Conservation (phyloP, 2,329 filamentous ascomycete genomes). For the Nemania sp. region DNA sequence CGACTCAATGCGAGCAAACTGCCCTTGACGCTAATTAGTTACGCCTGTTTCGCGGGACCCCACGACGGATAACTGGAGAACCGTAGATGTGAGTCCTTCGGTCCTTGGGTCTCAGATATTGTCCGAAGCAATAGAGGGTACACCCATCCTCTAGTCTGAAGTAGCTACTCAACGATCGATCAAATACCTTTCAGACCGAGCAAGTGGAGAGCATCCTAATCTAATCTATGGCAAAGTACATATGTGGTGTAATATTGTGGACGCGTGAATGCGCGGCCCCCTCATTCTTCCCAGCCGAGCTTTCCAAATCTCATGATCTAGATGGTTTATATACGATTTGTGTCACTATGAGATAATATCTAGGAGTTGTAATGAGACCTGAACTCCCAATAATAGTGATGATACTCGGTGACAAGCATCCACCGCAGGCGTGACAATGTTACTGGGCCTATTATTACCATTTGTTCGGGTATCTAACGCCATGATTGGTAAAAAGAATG, state of each 20-base stretch:
- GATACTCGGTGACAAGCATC: not conserved
- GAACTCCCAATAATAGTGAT: not conserved
- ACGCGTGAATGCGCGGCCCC: not conserved
- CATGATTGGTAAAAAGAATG: not conserved
- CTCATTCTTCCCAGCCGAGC: not conserved
- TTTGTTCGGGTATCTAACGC: not conserved
- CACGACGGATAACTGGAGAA: not conserved
- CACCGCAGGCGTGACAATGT: not conserved
- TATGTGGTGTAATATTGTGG: slow-evolving; percentile 9
- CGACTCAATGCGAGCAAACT: not conserved
- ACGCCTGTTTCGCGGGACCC: not conserved
- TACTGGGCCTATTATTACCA: not conserved
- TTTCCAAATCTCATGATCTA: not conserved
- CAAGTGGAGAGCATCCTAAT: not conserved
- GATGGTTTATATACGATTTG: not conserved
- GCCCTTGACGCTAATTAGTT: not conserved
- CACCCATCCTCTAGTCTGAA: not conserved
- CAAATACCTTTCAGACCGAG: not conserved
- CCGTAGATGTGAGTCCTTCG: not conserved
- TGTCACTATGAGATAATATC: not conserved
- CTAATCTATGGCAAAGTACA: slow-evolving; percentile 7
- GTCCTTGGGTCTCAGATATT: not conserved
- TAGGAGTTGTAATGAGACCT: not conserved
- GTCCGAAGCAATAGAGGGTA: not conserved
- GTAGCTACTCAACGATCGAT: not conserved